Evolutionary conservation across 768 basidiomycete genomes (phyloP).

Genomic region (Suillus americanus): DNA sequence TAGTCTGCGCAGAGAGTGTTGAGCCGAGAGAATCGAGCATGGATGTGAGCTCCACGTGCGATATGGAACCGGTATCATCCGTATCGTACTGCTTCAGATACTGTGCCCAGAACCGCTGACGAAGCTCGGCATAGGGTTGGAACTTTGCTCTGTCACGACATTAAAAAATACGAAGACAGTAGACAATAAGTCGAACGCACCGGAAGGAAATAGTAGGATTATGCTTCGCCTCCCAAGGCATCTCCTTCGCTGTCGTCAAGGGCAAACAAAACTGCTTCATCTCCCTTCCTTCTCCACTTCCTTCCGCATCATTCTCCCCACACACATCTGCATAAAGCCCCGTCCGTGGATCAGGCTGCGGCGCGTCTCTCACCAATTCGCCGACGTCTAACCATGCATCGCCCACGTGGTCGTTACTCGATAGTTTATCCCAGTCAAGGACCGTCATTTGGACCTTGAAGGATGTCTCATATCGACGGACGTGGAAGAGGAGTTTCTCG

Average conservation of each 20-base stretch:
- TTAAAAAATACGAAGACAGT: background rate
- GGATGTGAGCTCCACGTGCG: constrained; percentile 84
- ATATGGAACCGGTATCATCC: constrained; percentile 73
- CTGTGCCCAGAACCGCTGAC: constrained; percentile 88
- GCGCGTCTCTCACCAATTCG: constrained; percentile 65
- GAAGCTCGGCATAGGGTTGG: constrained; percentile 90
- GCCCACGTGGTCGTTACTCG: constrained; percentile 86
- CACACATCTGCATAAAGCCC: constrained; percentile 40
- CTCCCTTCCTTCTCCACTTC: constrained; percentile 31
- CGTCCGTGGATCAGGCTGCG: constrained; percentile 59
- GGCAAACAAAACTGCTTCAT: constrained; percentile 76
- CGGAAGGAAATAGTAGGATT: constrained; percentile 68
- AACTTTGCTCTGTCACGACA: constrained; percentile 71
- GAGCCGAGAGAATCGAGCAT: constrained; percentile 98
- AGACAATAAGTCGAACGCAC: constrained; percentile 34
- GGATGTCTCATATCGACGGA: constrained; percentile 78
- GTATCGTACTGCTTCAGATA: constrained; percentile 89
- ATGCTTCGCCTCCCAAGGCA: constrained; percentile 71
- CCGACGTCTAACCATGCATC: constrained; percentile 70
- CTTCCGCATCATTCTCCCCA: constrained; percentile 40
- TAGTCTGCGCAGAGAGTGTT: constrained; percentile 76
- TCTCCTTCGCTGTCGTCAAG: constrained; percentile 59
- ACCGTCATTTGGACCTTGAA: constrained; percentile 82
- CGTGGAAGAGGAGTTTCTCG: constrained; percentile 94
- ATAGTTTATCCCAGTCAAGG: constrained; percentile 96